Evolutionary conservation across 2,329 filamentous ascomycete genomes (phyloP).

Genomic region (Iodosphaeria phyllophila): DNA sequence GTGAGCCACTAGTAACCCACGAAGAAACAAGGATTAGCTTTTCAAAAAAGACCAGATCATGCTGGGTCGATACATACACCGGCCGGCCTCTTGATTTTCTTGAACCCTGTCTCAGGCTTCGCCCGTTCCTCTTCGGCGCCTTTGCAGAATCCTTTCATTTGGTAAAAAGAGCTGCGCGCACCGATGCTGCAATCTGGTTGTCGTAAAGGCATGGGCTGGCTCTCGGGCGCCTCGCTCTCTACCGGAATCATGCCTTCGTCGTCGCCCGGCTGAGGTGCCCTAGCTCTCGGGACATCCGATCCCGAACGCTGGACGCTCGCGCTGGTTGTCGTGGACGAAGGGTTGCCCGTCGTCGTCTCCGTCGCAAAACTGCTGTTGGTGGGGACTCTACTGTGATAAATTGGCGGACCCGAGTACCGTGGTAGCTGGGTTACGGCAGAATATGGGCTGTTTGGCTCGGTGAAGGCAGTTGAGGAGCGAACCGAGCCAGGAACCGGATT

Average conservation of each 20-base stretch:
- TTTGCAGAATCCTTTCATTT: slow-evolving; percentile 34
- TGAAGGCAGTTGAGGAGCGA: slow-evolving; percentile 6
- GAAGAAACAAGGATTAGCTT: neutral
- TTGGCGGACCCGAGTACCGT: too few relatives aligned
- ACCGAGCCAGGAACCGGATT: slow-evolving; percentile 6
- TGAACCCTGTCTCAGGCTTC: slow-evolving; percentile 28
- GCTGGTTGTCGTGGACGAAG: slow-evolving; percentile 4
- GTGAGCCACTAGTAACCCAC: slow-evolving; percentile 1
- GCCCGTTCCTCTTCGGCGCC: slow-evolving; percentile 32
- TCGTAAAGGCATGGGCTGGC: slow-evolving; percentile 6
- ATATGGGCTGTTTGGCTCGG: too few relatives aligned
- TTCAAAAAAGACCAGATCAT: neutral
- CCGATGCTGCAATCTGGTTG: slow-evolving; percentile 23
- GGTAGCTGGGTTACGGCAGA: too few relatives aligned
- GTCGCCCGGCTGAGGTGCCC: slow-evolving; percentile 6
- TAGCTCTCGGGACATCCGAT: too few relatives aligned
- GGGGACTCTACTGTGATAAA: too few relatives aligned
- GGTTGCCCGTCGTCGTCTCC: slow-evolving; percentile 4
- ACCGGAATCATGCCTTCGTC: slow-evolving; percentile 18
- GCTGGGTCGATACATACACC: slow-evolving; percentile 10
- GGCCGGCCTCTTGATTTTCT: slow-evolving; percentile 29
- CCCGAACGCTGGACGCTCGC: too few relatives aligned
- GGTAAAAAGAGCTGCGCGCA: slow-evolving; percentile 28
- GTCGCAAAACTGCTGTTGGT: too few relatives aligned
- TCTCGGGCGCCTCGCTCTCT: slow-evolving; percentile 10